phyloP scores from a whole-genome alignment of 1,139 yeast genomes.

The Pichia sp. region DNA sequence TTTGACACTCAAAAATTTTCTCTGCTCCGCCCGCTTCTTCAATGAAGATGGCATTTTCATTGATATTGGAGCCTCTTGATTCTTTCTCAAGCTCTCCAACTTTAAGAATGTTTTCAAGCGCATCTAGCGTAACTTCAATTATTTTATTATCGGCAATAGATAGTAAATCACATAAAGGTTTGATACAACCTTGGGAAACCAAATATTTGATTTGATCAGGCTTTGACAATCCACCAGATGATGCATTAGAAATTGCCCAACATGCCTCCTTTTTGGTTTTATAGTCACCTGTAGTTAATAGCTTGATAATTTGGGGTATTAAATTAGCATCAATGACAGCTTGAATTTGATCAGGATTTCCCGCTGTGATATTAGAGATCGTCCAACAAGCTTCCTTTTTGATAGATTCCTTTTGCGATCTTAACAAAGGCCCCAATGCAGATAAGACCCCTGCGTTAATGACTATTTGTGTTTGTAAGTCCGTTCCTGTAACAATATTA shows the following conservation, averaged over 20 bases:
- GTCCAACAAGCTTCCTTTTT: constrained; percentile 99
- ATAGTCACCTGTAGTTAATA: constrained; percentile 80
- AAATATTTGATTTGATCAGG: constrained; percentile 93
- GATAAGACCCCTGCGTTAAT: constrained; percentile 90
- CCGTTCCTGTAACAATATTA: constrained; percentile 96
- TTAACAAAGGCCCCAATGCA: constrained; percentile 74
- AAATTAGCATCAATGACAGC: constrained; percentile 93
- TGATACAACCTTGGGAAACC: constrained; percentile 93
- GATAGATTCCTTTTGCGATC: constrained; percentile 84
- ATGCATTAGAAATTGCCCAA: constrained; percentile 98
- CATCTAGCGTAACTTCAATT: constrained; percentile 92
- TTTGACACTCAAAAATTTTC: constrained; percentile 90
- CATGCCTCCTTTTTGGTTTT: constrained; percentile 98
- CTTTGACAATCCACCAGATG: constrained; percentile 87
- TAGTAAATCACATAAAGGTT: constrained; percentile 91
- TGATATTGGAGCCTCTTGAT: constrained; percentile 61
- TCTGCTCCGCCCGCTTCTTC: constrained; percentile 99
- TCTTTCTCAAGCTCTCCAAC: constrained; percentile 94
- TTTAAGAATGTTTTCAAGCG: constrained; percentile 86
- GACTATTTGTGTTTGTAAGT: constrained; percentile 89
- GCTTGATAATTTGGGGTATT: constrained; percentile 85
- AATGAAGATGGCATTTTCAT: constrained; percentile 84
- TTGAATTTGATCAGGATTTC: constrained; percentile 91
- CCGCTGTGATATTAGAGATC: constrained; percentile 94
- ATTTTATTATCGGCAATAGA: constrained; percentile 85